Evolutionary conservation across 1,284 basidiomycete genomes (phyloP), one percentile per base, ranked within the genome.

Genomic region (Sparassis latifolia): DNA sequence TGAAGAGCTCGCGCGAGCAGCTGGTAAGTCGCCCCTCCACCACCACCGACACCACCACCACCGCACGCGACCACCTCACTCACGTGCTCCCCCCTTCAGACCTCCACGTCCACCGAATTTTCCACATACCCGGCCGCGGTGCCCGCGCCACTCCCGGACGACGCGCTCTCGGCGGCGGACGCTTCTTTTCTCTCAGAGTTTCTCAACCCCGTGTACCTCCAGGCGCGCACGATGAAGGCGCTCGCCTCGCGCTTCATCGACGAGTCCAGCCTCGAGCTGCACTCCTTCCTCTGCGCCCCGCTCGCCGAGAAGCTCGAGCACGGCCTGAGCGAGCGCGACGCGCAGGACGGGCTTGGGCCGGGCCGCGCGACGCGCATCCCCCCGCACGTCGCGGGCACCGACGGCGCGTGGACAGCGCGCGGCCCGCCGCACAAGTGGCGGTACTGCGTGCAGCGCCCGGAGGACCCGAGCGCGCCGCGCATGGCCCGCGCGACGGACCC

Each of bases 351-450:
- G 2, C 73, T 90, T 32, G 80, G 82, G 10, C 68, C 72, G 20
- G 71, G 76, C 31, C 76, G 74, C 30, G 45, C 57, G 33, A 71
- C 70, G 5, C 72, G 68, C 46, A 76, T 93, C 41, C 85, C 90
- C 0, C 64, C 77, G n/a, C 92, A 95, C 53, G 52, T 60, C 28
- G 67, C 77, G 12, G 81, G 80, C n/a, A 69, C 72, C 1, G 69
- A 71, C 12, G 74, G 75, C 30, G 73, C 74, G 4, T 98, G 94
- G 93, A 64, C 64, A 33, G 63, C 92, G 57, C 80, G 82, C 58
- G 94, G 95, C 2, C 96, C 96, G 4, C 90, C 95, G 31, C 93
- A 96, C 69, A 93, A 95, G 69, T 91, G 92, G 77, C 89, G 96
- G 35, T 98, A 94, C 71, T 86, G 89, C 60, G 76, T 78, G 2